Conservation (phyloP, 192 early-diverging fungal species). For the Jimgerdemannia lactiflua region DNA sequence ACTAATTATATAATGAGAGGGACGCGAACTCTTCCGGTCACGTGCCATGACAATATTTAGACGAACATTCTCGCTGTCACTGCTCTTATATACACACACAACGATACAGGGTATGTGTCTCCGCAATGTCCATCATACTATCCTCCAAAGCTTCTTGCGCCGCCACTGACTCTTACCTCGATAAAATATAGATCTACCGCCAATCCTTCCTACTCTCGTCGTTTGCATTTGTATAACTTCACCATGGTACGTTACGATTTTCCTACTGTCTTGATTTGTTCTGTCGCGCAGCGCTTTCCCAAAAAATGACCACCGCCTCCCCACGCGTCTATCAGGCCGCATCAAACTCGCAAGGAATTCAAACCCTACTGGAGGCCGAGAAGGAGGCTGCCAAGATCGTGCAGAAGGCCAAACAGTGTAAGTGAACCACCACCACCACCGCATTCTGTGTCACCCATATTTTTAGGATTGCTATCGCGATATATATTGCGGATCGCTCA, state of each 20-base stretch:
- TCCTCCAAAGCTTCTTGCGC: too few relatives aligned
- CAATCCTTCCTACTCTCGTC: background rate
- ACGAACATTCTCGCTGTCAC: too few relatives aligned
- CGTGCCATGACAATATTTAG: too few relatives aligned
- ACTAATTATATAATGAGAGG: too few relatives aligned
- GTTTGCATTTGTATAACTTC: background rate
- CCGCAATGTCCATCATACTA: too few relatives aligned
- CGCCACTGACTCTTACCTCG: too few relatives aligned
- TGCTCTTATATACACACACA: too few relatives aligned
- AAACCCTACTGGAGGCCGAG: conserved; percentile 96
- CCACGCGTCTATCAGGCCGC: background rate
- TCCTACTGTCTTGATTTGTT: background rate
- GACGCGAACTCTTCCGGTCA: too few relatives aligned
- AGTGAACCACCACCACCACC: conserved; percentile 14
- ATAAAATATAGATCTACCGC: too few relatives aligned
- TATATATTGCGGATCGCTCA: background rate
- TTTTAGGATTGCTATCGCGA: background rate
- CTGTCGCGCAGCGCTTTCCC: background rate
- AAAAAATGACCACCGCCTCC: background rate
- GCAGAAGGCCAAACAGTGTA: conserved; percentile 87
- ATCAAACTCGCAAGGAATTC: conserved; percentile 86
- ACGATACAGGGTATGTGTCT: too few relatives aligned
- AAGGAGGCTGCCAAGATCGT: conserved; percentile 95
- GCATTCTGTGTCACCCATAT: background rate
- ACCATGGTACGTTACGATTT: background rate